Evolutionary conservation across 2,329 filamentous ascomycete species (phyloP), one percentile per base, ranked within the genome.

Genomic region (Fusarium sp.): DNA sequence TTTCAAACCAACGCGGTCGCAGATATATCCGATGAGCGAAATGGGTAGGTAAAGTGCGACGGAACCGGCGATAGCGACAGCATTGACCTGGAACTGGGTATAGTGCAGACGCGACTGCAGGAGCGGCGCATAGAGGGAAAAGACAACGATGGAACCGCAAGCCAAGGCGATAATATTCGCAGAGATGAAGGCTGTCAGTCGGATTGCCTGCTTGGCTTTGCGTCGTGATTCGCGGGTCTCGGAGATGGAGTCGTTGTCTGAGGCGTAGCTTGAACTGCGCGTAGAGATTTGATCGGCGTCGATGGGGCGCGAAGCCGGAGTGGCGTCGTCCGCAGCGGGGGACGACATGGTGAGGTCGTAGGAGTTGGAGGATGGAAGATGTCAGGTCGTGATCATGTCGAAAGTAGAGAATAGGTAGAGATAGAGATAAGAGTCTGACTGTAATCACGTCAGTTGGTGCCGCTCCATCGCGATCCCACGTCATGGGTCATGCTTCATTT

Each of bases 41-140:
- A 98, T 94, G n/a, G 93, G 93, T 7, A 98, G 86, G 81, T 99
- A 99, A 83, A 97, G 90, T 38, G 93, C 91, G 39, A 98, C 83
- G 77, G 94, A 95, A 57, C 94, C 94, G 17, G 92, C 91, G 72
- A 97, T 97, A 65, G 93, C 92, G 45, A 98, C 90, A 46, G 91
- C 89, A 80, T 98, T 98, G 80, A 99, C 94, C 78, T 96, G 93
- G 66, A 96, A 88, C 81, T 99, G 96, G 5, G 90, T 91, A 81
- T 98, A 99, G 76, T 90, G 91, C 52, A 99, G 85, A 44, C 91
- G 90, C 57, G 91, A 91, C 79, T 97, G 93, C 82, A 99, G 94
- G 47, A 97, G 85, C 71, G 93, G 94, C 10, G 92, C 96, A 78
- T 98, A 99, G 33, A 99, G 89, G 36, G 94, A 97, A 83, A 96